Base-by-base conservation (phyloP, 2,329 filamentous ascomycete genomes). In the Elsinoe ampelina region DNA sequence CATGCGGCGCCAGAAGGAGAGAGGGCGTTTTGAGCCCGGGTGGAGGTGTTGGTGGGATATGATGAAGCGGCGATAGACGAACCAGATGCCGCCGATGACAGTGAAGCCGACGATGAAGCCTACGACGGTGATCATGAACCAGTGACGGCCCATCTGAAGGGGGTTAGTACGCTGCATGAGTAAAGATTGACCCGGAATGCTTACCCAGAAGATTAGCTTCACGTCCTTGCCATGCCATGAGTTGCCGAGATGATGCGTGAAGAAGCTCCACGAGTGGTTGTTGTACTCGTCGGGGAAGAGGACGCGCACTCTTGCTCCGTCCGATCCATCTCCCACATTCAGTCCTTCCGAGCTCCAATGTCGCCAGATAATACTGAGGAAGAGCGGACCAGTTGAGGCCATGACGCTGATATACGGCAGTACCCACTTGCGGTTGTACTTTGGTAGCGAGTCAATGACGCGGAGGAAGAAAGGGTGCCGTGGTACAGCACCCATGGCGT, bases 371-470 rank as follows among this genome's bases (percentile, higher is more conserved):
- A 90, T 80, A 57, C 82, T 87, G 45, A 91, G 71, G 73, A 89
- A 91, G 30, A 91, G 73, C 0, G 87, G 87, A 0, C 87, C 87
- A 0, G 87, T 87, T 8, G 82, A 83, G 47, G 85, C 84, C 87
- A 91, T 91, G 64, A 91, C 85, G 20, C 85, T 88, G 65, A 87
- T 85, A 69, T 91, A 89, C 13, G 83, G 80, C 60, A 84, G 68
- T 38, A 82, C 66, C 86, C 86, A 91, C 61, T 80, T 80, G 58
- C 81, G 78, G 66, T 87, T 79, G 70, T 87, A 88, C 56, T 77
- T 75, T 58, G 81, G 77, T n/a, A 91, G 73, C 11, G 79, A 76
- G 60, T 86, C 78, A 63, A 89, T 86, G 38, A 86, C 83, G 50
- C 78, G 76, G 52, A 83, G 74, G 75, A 89, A 89, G 73, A 88